These are phyloP conservation scores for Plasmodium coatneyi DNA, from an alignment of 169 alveolate genomes.

Conservation along the genomic window DNA sequence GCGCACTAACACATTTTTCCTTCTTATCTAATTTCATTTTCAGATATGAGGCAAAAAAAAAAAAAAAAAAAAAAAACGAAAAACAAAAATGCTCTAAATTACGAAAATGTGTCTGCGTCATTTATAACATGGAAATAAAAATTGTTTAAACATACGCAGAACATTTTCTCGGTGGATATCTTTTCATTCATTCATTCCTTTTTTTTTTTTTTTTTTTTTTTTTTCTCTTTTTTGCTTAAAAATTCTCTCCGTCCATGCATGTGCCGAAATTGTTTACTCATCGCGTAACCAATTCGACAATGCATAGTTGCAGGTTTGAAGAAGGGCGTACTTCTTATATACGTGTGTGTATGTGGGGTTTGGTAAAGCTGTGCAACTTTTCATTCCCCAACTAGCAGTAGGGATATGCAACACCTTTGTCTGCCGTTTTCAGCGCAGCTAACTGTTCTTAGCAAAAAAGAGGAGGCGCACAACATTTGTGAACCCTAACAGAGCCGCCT, in stretches of 20 bases:
- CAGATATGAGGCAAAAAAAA: not conserved
- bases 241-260: not conserved
- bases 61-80: constrained; percentile 1
- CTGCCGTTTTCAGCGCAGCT: not conserved
- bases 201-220: not conserved
- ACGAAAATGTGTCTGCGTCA: not conserved
- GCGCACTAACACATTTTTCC: not conserved
- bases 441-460: not conserved
- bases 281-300: not conserved
- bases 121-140: not conserved
- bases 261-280: not conserved
- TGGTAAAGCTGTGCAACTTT: not conserved
- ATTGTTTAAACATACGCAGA: not conserved
- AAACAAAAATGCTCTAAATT: not conserved
- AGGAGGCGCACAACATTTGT: not conserved
- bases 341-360: not conserved
- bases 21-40: not conserved
- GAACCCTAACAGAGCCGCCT: not conserved
- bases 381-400: not conserved
- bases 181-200: not conserved
- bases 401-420: not conserved
- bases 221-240: not conserved
- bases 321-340: not conserved
- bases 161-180: not conserved
- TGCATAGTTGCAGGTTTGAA: not conserved